Percentiles rank a stretch among this genome's conserved stretches.
Conservation (phyloP, 257 asterid species). For the Plantago major region DNA sequence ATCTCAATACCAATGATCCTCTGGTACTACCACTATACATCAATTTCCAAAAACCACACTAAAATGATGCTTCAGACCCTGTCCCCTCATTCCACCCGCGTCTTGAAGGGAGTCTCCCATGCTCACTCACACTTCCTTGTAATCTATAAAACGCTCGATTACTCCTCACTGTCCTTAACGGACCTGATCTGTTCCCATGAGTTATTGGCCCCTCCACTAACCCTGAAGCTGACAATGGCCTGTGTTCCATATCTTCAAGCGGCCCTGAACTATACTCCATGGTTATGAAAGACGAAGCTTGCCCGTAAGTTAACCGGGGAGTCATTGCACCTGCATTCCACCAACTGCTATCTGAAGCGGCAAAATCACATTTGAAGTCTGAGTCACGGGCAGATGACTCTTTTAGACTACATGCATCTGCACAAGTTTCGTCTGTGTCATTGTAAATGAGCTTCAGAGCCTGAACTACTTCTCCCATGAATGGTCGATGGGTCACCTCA, state of each 20-base stretch:
- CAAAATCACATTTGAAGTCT: slow-evolving; percentile 61
- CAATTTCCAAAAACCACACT: slow-evolving; percentile 41
- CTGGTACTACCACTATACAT: slow-evolving; percentile 38
- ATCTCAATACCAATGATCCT: slow-evolving; percentile 37
- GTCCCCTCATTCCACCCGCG: slow-evolving; percentile 55
- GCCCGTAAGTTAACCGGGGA: slow-evolving; percentile 61
- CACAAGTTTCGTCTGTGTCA: slow-evolving; percentile 71
- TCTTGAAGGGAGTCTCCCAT: slow-evolving; percentile 43
- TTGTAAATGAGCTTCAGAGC: slow-evolving; percentile 91
- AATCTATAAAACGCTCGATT: slow-evolving; percentile 59
- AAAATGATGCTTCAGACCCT: slow-evolving; percentile 62
- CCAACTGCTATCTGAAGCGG: slow-evolving; percentile 92
- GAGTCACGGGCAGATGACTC: slow-evolving; percentile 84
- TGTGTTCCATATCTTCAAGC: slow-evolving; percentile 67
- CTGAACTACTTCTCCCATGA: slow-evolving; percentile 98
- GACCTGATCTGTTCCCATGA: slow-evolving; percentile 84
- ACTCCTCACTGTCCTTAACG: slow-evolving; percentile 64
- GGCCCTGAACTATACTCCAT: slow-evolving; percentile 95
- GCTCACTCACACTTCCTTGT: slow-evolving; percentile 85
- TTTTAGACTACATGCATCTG: slow-evolving; percentile 65
- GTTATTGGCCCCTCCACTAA: slow-evolving; percentile 41
- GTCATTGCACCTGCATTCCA: slow-evolving; percentile 80
- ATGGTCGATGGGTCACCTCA: slow-evolving; percentile 89
- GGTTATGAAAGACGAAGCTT: slow-evolving; percentile 73
- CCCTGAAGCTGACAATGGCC: slow-evolving; percentile 54